These are phyloP conservation scores for Rhodotorula sp. DNA, from an alignment of 1,284 basidiomycete genomes.

Conservation along the genomic window DNA sequence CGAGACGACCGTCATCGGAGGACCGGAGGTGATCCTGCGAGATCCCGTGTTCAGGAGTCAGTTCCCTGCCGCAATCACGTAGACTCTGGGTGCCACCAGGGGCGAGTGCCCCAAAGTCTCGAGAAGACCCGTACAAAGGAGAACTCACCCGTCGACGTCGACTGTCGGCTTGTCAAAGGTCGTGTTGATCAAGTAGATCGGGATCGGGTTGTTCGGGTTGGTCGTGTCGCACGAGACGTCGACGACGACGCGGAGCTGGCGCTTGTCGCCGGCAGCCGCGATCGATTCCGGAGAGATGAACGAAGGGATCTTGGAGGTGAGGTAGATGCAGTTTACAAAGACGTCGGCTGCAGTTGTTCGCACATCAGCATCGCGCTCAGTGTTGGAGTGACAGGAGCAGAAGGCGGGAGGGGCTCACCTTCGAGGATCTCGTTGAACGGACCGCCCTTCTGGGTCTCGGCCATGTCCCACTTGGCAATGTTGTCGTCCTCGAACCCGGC, in stretches of 20 bases:
- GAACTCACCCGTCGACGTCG: conserved; percentile 58
- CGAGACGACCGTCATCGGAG: conserved; percentile 79
- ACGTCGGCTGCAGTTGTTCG: conserved; percentile 68
- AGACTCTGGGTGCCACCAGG: not conserved
- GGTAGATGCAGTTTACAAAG: conserved; percentile 99
- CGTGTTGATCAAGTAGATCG: conserved; percentile 93
- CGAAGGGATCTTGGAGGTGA: conserved; percentile 81
- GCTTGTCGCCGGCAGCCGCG: conserved; percentile 63
- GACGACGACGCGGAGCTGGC: conserved; percentile 80
- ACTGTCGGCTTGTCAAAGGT: conserved; percentile 94
- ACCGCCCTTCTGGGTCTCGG: conserved; percentile 94
- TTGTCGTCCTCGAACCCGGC: conserved; percentile 87
- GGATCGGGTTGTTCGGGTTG: conserved; percentile 97
- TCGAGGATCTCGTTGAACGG: conserved; percentile 95
- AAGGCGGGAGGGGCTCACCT: conserved; percentile 46
- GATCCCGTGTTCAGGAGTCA: not conserved
- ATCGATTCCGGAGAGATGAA: conserved; percentile 81
- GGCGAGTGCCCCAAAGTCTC: too few relatives aligned
- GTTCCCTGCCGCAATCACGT: not conserved
- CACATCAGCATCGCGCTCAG: not conserved
- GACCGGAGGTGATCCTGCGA: conserved; percentile 56
- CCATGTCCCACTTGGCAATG: conserved; percentile 97
- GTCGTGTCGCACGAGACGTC: conserved; percentile 99
- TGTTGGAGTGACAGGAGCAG: not conserved
- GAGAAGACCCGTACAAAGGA: not conserved